Percentiles rank a stretch among this genome's conserved stretches.
phyloP scores from a whole-genome alignment of 2,329 filamentous ascomycete species.

The Alternaria sp. region DNA sequence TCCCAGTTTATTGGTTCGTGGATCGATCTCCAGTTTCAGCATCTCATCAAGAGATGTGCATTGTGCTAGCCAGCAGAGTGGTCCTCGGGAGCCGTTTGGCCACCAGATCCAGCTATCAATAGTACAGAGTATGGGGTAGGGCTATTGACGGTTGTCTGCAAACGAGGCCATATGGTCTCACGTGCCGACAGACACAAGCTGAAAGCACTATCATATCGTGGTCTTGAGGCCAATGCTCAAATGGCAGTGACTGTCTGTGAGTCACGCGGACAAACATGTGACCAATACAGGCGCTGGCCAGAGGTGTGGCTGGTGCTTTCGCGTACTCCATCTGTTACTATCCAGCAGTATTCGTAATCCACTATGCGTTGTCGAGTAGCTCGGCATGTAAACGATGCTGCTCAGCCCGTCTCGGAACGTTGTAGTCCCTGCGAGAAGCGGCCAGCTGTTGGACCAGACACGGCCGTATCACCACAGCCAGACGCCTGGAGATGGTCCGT shows the following conservation, averaged over 20 bases:
- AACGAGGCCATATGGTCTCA: constrained; percentile 21
- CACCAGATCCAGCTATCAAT: constrained; percentile 28
- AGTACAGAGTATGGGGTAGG: constrained; percentile 20
- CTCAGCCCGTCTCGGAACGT: constrained; percentile 10
- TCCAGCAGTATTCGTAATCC: neutral
- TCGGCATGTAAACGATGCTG: constrained; percentile 11
- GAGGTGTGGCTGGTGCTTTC: constrained; percentile 32
- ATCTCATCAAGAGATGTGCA: constrained; percentile 8
- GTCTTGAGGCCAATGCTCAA: constrained; percentile 1
- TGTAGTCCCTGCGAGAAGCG: constrained; percentile 7
- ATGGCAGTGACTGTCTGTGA: constrained; percentile 12
- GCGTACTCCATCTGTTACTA: neutral
- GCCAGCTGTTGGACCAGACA: constrained; percentile 7
- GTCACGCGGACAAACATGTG: constrained; percentile 31
- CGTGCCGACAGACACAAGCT: constrained; percentile 28
- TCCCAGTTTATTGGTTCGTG: constrained; percentile 18
- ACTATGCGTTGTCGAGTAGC: constrained; percentile 11
- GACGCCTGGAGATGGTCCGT: constrained; percentile 6
- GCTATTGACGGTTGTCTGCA: constrained; percentile 11
- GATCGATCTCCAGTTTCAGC: constrained; percentile 22
- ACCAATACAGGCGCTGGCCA: constrained; percentile 13
- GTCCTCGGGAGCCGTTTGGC: constrained; percentile 25
- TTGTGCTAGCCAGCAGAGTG: constrained; percentile 16
- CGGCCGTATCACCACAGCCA: constrained; percentile 9
- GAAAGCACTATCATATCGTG: constrained; percentile 15